Percentiles rank a stretch among this genome's conserved stretches.
Evolutionary conservation across 1,284 basidiomycete genomes (phyloP).

Genomic region (Pyrrhoderma noxium): DNA sequence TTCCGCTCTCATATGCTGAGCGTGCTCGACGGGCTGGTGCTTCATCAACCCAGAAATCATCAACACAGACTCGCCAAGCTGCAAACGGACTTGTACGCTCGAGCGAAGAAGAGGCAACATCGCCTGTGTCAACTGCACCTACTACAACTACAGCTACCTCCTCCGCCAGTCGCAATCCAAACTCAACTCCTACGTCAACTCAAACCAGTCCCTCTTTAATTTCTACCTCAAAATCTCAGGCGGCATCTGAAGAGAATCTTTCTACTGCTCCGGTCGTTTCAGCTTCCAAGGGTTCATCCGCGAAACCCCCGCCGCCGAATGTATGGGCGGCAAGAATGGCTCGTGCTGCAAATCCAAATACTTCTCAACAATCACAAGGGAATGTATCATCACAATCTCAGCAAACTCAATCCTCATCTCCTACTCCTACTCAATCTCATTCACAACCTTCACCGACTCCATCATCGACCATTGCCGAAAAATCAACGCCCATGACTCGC

Average conservation of each 20-base stretch:
- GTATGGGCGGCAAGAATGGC: constrained; percentile 45
- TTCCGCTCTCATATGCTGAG: constrained; percentile 51
- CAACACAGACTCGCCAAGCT: constrained; percentile 15
- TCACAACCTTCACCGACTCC: no score
- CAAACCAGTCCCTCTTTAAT: constrained; percentile 19
- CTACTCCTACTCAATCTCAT: not conserved
- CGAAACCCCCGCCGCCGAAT: constrained; percentile 32
- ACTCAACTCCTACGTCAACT: constrained; percentile 8
- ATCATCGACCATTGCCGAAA: not conserved
- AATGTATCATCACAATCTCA: not conserved
- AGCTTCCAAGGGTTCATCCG: constrained; percentile 14
- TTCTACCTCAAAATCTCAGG: constrained; percentile 13
- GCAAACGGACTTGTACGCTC: constrained; percentile 15
- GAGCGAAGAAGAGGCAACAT: not conserved
- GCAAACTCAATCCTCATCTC: not conserved
- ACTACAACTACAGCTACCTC: constrained; percentile 21
- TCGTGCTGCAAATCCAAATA: constrained; percentile 14
- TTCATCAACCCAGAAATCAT: constrained; percentile 12
- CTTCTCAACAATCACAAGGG: constrained; percentile 5
- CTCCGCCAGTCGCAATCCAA: constrained; percentile 15
- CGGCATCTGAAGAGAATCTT: not conserved
- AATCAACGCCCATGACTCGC: constrained; percentile 11
- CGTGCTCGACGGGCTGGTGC: constrained; percentile 42
- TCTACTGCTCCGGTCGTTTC: not conserved
- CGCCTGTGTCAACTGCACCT: not conserved